phyloP scores from a whole-genome alignment of 169 alveolate species.

The Babesia ovis region DNA sequence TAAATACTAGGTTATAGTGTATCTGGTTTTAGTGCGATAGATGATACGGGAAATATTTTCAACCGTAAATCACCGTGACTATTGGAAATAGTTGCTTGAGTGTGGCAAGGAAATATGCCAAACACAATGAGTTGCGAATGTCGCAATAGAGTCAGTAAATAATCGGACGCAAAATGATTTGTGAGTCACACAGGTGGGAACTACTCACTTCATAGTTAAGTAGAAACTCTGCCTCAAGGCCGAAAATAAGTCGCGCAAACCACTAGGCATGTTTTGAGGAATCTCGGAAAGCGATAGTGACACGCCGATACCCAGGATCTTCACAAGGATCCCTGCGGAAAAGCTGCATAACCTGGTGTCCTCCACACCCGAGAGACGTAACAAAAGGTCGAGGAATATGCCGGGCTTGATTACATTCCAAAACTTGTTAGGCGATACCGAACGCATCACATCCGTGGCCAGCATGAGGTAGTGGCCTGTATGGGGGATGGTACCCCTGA shows the following conservation, averaged over 20 bases:
- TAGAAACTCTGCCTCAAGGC: conserved; percentile 20
- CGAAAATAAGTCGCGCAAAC: neutral
- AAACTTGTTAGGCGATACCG: neutral
- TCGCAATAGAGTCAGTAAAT: neutral
- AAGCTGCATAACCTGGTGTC: neutral
- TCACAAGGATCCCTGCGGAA: conserved; percentile 30
- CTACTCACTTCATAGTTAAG: neutral
- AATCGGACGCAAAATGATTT: no score
- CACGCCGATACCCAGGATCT: conserved; percentile 19
- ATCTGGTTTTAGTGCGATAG: no score
- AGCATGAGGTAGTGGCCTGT: conserved; percentile 5
- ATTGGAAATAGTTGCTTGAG: no score
- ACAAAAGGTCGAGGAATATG: conserved; percentile 10
- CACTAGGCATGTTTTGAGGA: conserved; percentile 21
- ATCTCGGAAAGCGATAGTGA: conserved; percentile 31
- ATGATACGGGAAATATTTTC: conserved; percentile 8
- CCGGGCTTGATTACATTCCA: conserved; percentile 15
- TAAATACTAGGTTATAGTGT: no score
- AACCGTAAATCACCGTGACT: no score
- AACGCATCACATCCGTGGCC: conserved; percentile 20
- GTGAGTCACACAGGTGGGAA: no score
- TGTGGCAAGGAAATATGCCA: no score
- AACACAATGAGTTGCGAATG: neutral
- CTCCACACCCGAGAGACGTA: neutral
- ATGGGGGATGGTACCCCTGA: conserved; percentile 4